Conservation (phyloP, 257 asterid species). For the Solanum bulbocastanum region DNA sequence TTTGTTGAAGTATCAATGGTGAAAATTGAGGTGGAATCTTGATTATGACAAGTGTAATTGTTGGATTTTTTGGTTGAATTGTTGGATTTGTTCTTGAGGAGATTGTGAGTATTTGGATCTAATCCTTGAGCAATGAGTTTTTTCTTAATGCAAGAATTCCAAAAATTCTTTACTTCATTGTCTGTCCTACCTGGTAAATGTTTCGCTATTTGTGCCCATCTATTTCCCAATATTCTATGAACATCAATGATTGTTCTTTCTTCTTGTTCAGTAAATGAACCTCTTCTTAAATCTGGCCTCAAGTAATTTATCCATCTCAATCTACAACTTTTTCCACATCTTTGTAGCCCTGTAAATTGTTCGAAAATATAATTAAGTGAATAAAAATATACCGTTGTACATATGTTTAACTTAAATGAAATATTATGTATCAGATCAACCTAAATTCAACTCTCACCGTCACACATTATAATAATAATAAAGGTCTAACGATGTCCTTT, state of each 20-base stretch:
- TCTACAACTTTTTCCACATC: constrained; percentile 96
- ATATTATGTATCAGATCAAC: background rate
- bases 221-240: constrained; percentile 75
- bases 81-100: constrained; percentile 18
- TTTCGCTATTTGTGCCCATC: constrained; percentile 98
- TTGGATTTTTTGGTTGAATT: background rate
- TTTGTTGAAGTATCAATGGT: constrained; percentile 25
- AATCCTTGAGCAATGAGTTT: constrained; percentile 87
- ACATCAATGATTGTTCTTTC: constrained; percentile 75
- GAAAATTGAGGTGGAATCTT: constrained; percentile 20
- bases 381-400: background rate
- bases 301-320: constrained; percentile 89
- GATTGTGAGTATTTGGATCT: constrained; percentile 93
- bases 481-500: background rate
- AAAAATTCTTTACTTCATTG: constrained; percentile 87
- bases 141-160: constrained; percentile 90
- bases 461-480: background rate
- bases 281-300: constrained; percentile 83
- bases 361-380: background rate
- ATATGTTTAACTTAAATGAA: background rate
- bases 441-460: background rate
- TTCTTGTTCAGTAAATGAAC: constrained; percentile 74
- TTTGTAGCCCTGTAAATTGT: constrained; percentile 48
- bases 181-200: constrained; percentile 93
- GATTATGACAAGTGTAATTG: background rate